phyloP scores from a whole-genome alignment of 2,329 filamentous ascomycete genomes.

The Fusarium udum region DNA sequence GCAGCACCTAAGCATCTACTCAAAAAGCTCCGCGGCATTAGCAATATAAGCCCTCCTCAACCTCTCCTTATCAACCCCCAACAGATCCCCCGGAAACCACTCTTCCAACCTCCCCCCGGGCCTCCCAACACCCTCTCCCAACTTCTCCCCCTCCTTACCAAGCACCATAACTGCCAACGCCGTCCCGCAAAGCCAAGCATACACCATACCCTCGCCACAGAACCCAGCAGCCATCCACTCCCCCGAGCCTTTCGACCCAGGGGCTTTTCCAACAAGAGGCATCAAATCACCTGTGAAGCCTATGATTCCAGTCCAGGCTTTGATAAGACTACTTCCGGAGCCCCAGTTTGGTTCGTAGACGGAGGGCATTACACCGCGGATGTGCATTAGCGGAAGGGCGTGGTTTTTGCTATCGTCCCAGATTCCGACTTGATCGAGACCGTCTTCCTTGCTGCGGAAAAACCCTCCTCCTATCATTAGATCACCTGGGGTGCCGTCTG shows the following conservation, averaged over 20 bases:
- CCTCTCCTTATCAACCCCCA: slow-evolving; percentile 45
- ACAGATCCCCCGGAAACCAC: slow-evolving; percentile 54
- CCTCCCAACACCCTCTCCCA: slow-evolving; percentile 46
- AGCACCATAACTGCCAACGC: slow-evolving; percentile 59
- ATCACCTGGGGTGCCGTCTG: slow-evolving; percentile 50
- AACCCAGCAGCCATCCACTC: slow-evolving; percentile 65
- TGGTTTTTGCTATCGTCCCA: slow-evolving; percentile 57
- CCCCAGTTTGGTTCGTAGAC: slow-evolving; percentile 54
- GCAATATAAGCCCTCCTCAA: slow-evolving; percentile 50
- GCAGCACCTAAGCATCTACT: neutral
- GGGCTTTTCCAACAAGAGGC: slow-evolving; percentile 60
- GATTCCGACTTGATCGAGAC: slow-evolving; percentile 57
- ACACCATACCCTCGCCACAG: slow-evolving; percentile 63
- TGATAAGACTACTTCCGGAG: slow-evolving; percentile 45
- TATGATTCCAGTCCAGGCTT: slow-evolving; percentile 61
- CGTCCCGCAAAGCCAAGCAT: slow-evolving; percentile 61
- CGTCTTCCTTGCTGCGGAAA: slow-evolving; percentile 52
- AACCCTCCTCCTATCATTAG: slow-evolving; percentile 66
- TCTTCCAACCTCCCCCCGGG: slow-evolving; percentile 49
- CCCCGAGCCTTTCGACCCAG: slow-evolving; percentile 45
- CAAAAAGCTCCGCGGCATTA: slow-evolving; percentile 45
- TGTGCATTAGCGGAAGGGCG: slow-evolving; percentile 50
- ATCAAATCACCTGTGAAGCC: slow-evolving; percentile 58
- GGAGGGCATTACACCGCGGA: slow-evolving; percentile 54
- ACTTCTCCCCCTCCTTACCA: slow-evolving; percentile 47